Conservation (phyloP, 1,284 basidiomycete species). For the Omphalotus olearius region DNA sequence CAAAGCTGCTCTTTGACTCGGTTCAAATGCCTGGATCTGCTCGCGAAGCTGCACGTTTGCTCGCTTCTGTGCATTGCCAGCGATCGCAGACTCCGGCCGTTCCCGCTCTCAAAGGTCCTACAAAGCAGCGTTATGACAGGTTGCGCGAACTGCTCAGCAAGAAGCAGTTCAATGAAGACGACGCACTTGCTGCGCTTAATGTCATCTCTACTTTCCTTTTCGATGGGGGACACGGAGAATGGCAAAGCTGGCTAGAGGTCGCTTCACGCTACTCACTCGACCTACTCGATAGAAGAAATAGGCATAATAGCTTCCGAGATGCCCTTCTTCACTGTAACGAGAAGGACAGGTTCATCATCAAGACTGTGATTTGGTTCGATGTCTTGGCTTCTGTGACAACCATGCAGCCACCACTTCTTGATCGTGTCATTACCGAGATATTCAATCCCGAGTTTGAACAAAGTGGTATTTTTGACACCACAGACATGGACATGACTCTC, state of each 20-base stretch:
- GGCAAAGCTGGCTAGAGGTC: constrained; percentile 61
- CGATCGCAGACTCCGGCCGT: constrained; percentile 18
- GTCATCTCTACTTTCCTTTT: constrained; percentile 72
- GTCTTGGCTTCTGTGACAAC: constrained; percentile 73
- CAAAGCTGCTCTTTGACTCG: constrained; percentile 40
- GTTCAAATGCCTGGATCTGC: constrained; percentile 34
- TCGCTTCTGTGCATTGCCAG: constrained; percentile 48
- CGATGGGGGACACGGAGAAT: constrained; percentile 63
- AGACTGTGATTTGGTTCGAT: constrained; percentile 83
- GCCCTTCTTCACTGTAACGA: constrained; percentile 43
- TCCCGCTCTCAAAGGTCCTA: constrained; percentile 26
- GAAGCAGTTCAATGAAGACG: constrained; percentile 42
- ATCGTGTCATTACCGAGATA: constrained; percentile 51
- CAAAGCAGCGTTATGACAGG: constrained; percentile 23
- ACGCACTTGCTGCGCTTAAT: constrained; percentile 74
- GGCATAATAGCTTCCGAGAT: constrained; percentile 33
- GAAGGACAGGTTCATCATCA: constrained; percentile 64
- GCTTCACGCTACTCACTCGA: constrained; percentile 49
- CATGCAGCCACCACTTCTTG: constrained; percentile 51
- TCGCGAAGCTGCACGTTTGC: constrained; percentile 53
- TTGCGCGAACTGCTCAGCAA: constrained; percentile 22
- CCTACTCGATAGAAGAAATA: constrained; percentile 33
- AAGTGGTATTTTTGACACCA: constrained; percentile 34
- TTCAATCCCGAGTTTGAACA: constrained; percentile 37
- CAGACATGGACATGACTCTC: constrained; percentile 22